Percentiles rank a stretch among this genome's conserved stretches.
Evolutionary conservation across 1,284 basidiomycete genomes (phyloP).

Genomic region (Megacollybia platyphylla): DNA sequence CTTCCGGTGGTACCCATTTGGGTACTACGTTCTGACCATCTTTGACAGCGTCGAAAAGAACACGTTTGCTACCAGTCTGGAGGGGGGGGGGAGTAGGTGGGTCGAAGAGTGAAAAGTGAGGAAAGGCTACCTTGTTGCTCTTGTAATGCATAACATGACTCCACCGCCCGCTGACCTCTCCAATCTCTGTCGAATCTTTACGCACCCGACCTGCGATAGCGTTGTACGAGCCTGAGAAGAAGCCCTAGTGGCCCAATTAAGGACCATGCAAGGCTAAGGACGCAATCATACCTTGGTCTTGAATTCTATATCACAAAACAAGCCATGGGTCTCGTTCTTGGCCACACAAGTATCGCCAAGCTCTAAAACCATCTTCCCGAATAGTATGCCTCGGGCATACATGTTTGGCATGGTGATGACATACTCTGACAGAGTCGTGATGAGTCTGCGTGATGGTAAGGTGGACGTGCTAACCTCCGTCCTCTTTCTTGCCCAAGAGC

Average conservation of each 20-base stretch:
- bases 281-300: slow-evolving; percentile 72
- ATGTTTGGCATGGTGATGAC: slow-evolving; percentile 93
- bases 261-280: background rate
- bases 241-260: slow-evolving; percentile 45
- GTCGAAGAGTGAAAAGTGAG: background rate
- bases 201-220: slow-evolving; percentile 76
- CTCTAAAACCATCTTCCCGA: slow-evolving; percentile 97
- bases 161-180: slow-evolving; percentile 89
- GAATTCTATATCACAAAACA: slow-evolving; percentile 86
- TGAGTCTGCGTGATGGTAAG: slow-evolving; percentile 1
- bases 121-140: slow-evolving; percentile 40
- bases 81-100: slow-evolving; percentile 3
- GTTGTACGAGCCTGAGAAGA: slow-evolving; percentile 96
- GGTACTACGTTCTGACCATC: slow-evolving; percentile 64
- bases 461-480: slow-evolving; percentile 45
- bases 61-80: slow-evolving; percentile 57
- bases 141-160: slow-evolving; percentile 85
- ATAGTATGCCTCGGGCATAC: slow-evolving; percentile 95
- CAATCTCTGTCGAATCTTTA: slow-evolving; percentile 54
- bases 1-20: slow-evolving; percentile 77
- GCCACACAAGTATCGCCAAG: slow-evolving; percentile 87
- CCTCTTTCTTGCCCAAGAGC: slow-evolving; percentile 70
- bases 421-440: slow-evolving; percentile 40
- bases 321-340: slow-evolving; percentile 66
- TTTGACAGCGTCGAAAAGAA: slow-evolving; percentile 77